Percentiles rank a stretch among this genome's conserved stretches.
Evolutionary conservation across 345 rosid species (phyloP).

Genomic region (Kernera saxatilis): DNA sequence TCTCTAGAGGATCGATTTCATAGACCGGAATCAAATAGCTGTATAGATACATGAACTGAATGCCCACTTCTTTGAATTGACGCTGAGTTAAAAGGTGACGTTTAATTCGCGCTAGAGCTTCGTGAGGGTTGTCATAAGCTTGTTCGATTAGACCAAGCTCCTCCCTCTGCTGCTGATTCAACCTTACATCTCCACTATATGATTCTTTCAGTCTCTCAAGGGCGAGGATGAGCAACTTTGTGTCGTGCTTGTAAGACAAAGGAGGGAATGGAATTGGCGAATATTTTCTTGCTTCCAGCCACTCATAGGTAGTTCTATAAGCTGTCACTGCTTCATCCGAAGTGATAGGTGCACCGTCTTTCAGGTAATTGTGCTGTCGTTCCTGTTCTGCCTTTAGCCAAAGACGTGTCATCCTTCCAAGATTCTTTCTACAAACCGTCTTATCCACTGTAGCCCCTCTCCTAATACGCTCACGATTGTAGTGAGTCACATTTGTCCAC

Average conservation of each 20-base stretch:
- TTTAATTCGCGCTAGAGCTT: constrained; percentile 77
- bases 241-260: constrained; percentile 81
- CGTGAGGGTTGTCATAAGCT: constrained; percentile 93
- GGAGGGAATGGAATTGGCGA: constrained; percentile 93
- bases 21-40: constrained; percentile 87
- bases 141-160: constrained; percentile 93
- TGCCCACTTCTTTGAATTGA: constrained; percentile 82
- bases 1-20: constrained; percentile 86
- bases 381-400: constrained; percentile 97
- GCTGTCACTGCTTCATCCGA: constrained; percentile 90
- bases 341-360: constrained; percentile 87
- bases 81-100: constrained; percentile 93
- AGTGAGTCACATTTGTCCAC: constrained; percentile 96
- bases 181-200: constrained; percentile 80
- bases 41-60: constrained; percentile 90
- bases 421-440: constrained; percentile 85
- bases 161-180: constrained; percentile 84
- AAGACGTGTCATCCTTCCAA: constrained; percentile 81
- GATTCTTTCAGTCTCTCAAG: constrained; percentile 90
- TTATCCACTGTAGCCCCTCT: constrained; percentile 95
- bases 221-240: constrained; percentile 84
- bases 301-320: constrained; percentile 74
- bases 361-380: constrained; percentile 83
- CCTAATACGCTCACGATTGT: constrained; percentile 86
- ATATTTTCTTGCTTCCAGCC: constrained; percentile 85